phyloP scores from a whole-genome alignment of 495 filamentous ascomycete species.

The Cudoniella acicularis region DNA sequence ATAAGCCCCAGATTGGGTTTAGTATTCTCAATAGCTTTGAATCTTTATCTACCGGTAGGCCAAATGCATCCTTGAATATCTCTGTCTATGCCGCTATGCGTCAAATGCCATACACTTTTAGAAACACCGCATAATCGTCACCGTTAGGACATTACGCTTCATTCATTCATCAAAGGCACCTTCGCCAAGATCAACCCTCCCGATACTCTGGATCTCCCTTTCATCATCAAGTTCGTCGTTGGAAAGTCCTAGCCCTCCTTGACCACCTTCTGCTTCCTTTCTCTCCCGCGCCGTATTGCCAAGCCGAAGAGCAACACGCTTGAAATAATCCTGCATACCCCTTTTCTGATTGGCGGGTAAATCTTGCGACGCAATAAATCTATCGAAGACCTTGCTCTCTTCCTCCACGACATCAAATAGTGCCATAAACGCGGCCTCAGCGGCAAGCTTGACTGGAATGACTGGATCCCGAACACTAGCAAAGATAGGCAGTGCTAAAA shows the following conservation, averaged over 20 bases:
- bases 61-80: too few relatives aligned
- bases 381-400: constrained; percentile 84
- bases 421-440: constrained; percentile 91
- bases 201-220: constrained; percentile 92
- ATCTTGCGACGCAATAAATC: constrained; percentile 69
- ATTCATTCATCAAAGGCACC: constrained; percentile 24
- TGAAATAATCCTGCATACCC: constrained; percentile 97
- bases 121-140: background rate
- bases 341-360: constrained; percentile 69
- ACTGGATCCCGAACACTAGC: constrained; percentile 85
- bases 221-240: constrained; percentile 92
- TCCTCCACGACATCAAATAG: constrained; percentile 88
- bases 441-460: constrained; percentile 94
- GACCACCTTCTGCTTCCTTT: constrained; percentile 83
- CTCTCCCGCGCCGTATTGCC: constrained; percentile 81
- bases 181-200: constrained; percentile 79
- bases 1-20: too few relatives aligned
- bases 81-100: background rate
- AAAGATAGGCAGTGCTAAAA: constrained; percentile 81
- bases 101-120: background rate
- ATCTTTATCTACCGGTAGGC: too few relatives aligned
- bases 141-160: background rate
- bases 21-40: too few relatives aligned
- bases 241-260: constrained; percentile 76
- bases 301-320: constrained; percentile 78